phyloP scores from a whole-genome alignment of 2,329 filamentous ascomycete species.

The Drechslerella coelobrocha region DNA sequence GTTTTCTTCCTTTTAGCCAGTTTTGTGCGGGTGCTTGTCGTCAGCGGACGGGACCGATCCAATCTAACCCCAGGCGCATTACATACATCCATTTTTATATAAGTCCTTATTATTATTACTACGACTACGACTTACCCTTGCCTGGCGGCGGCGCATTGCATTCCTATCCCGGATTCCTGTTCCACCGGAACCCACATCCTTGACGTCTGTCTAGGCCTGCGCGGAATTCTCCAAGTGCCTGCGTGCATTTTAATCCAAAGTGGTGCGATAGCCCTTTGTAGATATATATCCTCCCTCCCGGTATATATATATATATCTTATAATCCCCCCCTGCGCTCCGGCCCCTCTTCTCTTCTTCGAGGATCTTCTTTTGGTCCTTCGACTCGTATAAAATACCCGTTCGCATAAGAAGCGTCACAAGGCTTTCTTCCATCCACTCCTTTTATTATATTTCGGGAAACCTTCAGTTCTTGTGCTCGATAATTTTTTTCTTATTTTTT shows the following conservation, averaged over 20 bases:
- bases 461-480: conserved; percentile 6
- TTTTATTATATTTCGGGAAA: conserved; percentile 20
- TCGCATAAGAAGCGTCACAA: conserved; percentile 18
- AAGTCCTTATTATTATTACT: too few relatives aligned
- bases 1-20: conserved; percentile 45
- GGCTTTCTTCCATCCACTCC: conserved; percentile 44
- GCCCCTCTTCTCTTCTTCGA: conserved; percentile 22
- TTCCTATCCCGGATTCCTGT: conserved; percentile 50
- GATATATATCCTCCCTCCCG: conserved; percentile 11
- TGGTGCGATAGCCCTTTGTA: conserved; percentile 9
- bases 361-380: conserved; percentile 45
- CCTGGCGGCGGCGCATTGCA: conserved; percentile 32
- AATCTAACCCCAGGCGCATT: conserved; percentile 45
- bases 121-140: conserved; percentile 21
- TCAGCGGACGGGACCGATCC: conserved; percentile 27
- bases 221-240: conserved; percentile 39
- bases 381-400: conserved; percentile 16
- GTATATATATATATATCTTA: conserved; percentile 38
- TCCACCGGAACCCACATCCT: conserved; percentile 30
- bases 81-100: neutral
- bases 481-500: conserved; percentile 23
- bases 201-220: conserved; percentile 34
- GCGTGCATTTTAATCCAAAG: conserved; percentile 49
- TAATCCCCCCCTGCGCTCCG: conserved; percentile 25
- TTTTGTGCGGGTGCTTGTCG: conserved; percentile 12